Evolutionary conservation across 2,329 filamentous ascomycete species (phyloP).

Genomic region (Botrytis fragariae): DNA sequence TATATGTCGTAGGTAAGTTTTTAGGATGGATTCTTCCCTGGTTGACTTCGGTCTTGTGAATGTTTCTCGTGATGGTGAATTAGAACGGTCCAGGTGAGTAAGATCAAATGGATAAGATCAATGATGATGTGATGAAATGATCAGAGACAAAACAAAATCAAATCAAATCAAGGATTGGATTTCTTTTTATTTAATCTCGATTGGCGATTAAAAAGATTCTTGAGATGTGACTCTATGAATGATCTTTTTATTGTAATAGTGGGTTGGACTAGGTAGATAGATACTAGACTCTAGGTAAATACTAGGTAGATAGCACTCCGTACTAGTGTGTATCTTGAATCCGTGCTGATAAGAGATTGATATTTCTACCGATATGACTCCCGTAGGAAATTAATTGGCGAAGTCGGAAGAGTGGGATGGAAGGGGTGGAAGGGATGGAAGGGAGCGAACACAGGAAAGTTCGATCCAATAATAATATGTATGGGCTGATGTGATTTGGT

Average conservation of each 20-base stretch:
- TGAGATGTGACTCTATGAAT: neutral
- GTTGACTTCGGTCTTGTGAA: slow-evolving; percentile 15
- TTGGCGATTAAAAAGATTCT: neutral
- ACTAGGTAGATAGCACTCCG: neutral
- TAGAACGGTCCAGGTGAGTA: slow-evolving; percentile 4
- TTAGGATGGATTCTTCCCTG: neutral
- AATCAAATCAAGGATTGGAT: neutral
- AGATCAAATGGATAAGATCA: neutral
- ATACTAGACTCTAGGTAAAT: neutral
- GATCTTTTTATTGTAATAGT: neutral
- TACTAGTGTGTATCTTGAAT: neutral
- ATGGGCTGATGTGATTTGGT: too few relatives aligned
- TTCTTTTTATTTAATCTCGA: neutral
- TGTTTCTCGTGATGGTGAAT: slow-evolving; percentile 16
- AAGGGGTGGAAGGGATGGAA: neutral
- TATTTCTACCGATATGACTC: slow-evolving; percentile 5
- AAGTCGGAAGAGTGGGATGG: slow-evolving; percentile 14
- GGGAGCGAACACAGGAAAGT: neutral
- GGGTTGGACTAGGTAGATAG: neutral
- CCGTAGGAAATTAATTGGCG: neutral
- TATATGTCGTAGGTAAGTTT: neutral
- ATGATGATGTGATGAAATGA: slow-evolving; percentile 5
- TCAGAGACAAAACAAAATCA: neutral
- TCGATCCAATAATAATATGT: neutral
- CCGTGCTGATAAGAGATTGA: slow-evolving; percentile 12